phyloP scores from a whole-genome alignment of 1,139 yeast species.

The Suhomyces chickasaworum region DNA sequence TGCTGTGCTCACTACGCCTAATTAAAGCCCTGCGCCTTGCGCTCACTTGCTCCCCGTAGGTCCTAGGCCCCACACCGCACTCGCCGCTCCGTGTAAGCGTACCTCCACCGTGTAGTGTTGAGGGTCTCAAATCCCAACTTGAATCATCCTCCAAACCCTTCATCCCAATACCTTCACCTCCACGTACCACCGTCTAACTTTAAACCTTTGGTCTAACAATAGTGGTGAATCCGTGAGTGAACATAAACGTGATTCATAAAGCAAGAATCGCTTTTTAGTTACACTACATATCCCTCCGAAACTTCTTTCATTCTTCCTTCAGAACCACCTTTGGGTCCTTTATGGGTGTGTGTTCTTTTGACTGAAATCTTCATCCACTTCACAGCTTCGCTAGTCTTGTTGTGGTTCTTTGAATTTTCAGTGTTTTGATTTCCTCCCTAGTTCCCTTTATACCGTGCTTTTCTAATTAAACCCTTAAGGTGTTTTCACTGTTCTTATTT shows the following conservation, averaged over 20 bases:
- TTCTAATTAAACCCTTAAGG: background rate
- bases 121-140: background rate
- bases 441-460: background rate
- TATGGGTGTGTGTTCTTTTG: background rate
- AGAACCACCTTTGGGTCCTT: background rate
- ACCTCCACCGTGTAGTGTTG: background rate
- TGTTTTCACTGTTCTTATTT: background rate
- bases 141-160: background rate
- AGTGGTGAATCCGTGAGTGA: background rate
- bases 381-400: background rate
- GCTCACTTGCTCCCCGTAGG: background rate
- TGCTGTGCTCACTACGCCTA: background rate
- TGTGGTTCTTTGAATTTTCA: background rate
- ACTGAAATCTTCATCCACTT: background rate
- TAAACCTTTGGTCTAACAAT: background rate
- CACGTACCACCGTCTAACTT: background rate
- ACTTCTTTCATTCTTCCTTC: constrained; percentile 1
- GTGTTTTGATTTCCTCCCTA: background rate
- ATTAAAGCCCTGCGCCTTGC: background rate
- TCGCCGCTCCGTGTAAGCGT: background rate
- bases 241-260: background rate
- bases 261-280: background rate
- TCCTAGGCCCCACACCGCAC: background rate
- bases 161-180: background rate
- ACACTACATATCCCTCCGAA: constrained; percentile 3